Evolutionary conservation across 2,329 filamentous ascomycete species (phyloP).

Genomic region (Verticillium klebahnii): DNA sequence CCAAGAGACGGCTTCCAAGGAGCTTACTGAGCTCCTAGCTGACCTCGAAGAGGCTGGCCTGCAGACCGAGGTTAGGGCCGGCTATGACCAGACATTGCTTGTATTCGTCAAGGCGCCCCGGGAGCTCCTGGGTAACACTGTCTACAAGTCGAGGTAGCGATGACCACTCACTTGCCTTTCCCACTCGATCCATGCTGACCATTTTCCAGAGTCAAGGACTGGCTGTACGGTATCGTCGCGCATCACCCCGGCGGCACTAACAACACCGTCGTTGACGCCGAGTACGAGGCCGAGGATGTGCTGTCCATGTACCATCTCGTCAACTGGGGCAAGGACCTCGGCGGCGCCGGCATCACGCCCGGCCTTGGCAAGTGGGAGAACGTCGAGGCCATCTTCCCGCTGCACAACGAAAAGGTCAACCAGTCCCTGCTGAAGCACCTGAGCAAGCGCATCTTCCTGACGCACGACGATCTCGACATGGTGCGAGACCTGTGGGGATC

Average conservation of each 20-base stretch:
- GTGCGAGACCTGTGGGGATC: constrained; percentile 60
- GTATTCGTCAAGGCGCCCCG: constrained; percentile 63
- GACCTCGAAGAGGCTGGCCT: constrained; percentile 60
- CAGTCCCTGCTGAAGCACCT: constrained; percentile 52
- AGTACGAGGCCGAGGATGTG: constrained; percentile 61
- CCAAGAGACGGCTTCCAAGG: constrained; percentile 24
- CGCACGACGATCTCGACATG: constrained; percentile 47
- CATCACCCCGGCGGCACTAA: constrained; percentile 54
- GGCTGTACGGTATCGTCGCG: constrained; percentile 65
- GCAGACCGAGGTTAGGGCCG: constrained; percentile 67
- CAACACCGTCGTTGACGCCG: constrained; percentile 45
- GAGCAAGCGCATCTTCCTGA: constrained; percentile 47
- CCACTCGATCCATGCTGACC: not conserved
- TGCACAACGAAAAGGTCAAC: constrained; percentile 56
- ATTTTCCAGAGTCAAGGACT: constrained; percentile 61
- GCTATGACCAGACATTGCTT: constrained; percentile 61
- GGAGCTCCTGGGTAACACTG: constrained; percentile 57
- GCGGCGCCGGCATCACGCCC: constrained; percentile 59
- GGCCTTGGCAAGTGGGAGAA: constrained; percentile 54
- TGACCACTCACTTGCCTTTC: too few species aligned
- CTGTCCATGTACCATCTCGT: constrained; percentile 68
- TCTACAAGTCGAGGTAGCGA: constrained; percentile 60
- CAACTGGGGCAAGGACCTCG: constrained; percentile 50
- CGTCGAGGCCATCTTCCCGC: constrained; percentile 56
- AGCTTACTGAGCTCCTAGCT: constrained; percentile 44